Evolutionary conservation across 768 basidiomycete species (phyloP).

Genomic region (Rhodotorula taiwanensis): DNA sequence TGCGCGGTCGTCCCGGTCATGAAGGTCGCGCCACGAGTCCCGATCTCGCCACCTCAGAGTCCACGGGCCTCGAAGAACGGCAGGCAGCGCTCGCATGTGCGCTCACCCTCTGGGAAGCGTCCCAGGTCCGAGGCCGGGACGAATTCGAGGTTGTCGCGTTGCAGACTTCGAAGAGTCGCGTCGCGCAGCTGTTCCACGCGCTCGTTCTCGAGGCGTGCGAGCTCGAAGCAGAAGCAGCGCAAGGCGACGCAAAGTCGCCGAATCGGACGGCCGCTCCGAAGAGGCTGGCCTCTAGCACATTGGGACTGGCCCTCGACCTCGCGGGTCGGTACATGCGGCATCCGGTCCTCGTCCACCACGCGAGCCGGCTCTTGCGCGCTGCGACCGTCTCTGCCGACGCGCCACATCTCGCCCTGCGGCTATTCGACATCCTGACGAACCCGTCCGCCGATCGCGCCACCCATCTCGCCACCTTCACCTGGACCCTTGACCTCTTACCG

Average conservation of each 20-base stretch:
- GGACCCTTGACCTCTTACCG: slow-evolving; percentile 4
- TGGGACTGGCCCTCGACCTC: slow-evolving; percentile 4
- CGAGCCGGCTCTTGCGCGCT: slow-evolving; percentile 9
- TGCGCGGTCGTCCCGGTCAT: background rate
- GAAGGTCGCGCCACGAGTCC: no score
- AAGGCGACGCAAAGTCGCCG: background rate
- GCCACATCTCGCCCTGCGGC: slow-evolving; percentile 3
- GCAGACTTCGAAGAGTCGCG: background rate
- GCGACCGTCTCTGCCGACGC: slow-evolving; percentile 5
- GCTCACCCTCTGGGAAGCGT: slow-evolving; percentile 16
- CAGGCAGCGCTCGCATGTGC: background rate
- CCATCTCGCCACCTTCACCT: slow-evolving; percentile 1
- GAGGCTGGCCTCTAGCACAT: background rate
- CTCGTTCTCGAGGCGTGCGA: slow-evolving; percentile 10
- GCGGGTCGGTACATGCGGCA: background rate
- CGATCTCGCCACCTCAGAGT: no score
- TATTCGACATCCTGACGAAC: slow-evolving; percentile 5
- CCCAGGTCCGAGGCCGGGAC: background rate
- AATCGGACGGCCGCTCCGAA: no score
- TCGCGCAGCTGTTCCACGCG: background rate
- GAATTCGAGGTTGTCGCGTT: slow-evolving; percentile 1
- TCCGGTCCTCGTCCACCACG: slow-evolving; percentile 9
- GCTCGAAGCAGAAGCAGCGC: background rate
- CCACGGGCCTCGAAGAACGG: background rate
- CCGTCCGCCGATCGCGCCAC: background rate